phyloP scores from a whole-genome alignment of 2,329 filamentous ascomycete species.

The Rasamsonia emersonii region DNA sequence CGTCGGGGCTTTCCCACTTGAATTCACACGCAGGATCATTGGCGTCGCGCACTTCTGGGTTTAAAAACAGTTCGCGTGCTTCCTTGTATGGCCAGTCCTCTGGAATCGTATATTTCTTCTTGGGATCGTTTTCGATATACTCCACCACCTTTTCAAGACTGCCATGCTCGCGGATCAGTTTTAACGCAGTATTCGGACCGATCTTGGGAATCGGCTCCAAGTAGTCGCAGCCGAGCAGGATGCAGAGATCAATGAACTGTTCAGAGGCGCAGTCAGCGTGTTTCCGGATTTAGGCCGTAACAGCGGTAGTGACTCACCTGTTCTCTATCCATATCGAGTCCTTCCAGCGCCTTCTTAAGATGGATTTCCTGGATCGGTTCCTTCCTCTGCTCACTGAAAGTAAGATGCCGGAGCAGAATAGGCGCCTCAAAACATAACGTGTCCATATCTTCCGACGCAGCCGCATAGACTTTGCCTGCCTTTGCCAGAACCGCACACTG shows the following conservation, averaged over 20 bases:
- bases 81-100: slow-evolving; percentile 97
- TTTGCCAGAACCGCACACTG: slow-evolving; percentile 86
- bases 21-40: slow-evolving; percentile 87
- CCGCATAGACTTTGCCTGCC: slow-evolving; percentile 91
- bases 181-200: slow-evolving; percentile 82
- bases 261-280: slow-evolving; percentile 2
- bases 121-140: slow-evolving; percentile 64
- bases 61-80: slow-evolving; percentile 82
- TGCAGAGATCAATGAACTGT: slow-evolving; percentile 95
- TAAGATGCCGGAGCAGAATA: slow-evolving; percentile 83
- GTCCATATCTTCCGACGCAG: slow-evolving; percentile 98
- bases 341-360: slow-evolving; percentile 76
- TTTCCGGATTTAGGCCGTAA: not conserved
- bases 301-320: slow-evolving; percentile 49
- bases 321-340: slow-evolving; percentile 75
- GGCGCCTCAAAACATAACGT: slow-evolving; percentile 92
- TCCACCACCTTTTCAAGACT: slow-evolving; percentile 81
- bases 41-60: slow-evolving; percentile 77
- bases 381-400: slow-evolving; percentile 94
- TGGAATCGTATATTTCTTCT: slow-evolving; percentile 73
- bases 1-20: slow-evolving; percentile 92
- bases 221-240: slow-evolving; percentile 95
- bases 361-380: slow-evolving; percentile 96
- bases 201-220: slow-evolving; percentile 93
- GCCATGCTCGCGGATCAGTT: slow-evolving; percentile 87